Percentiles rank a stretch among this genome's conserved stretches.
phyloP scores from a whole-genome alignment of 768 basidiomycete species.

The Nidularia sp. region DNA sequence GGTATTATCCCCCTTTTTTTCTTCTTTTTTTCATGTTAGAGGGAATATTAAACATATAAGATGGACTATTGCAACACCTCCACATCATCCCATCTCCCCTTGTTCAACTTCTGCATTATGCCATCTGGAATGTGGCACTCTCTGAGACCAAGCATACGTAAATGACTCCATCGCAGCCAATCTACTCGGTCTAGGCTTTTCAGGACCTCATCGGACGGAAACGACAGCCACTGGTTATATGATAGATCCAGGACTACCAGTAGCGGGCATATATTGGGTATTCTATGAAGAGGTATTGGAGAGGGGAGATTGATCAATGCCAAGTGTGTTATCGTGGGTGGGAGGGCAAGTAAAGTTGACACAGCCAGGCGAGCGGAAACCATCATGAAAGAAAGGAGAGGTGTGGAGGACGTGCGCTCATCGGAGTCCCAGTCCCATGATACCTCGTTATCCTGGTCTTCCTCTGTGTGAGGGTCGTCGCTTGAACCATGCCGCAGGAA shows the following conservation, averaged over 20 bases:
- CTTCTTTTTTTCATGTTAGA: too few relatives aligned
- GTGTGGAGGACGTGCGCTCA: slow-evolving; percentile 24
- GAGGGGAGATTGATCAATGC: slow-evolving; percentile 49
- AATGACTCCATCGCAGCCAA: slow-evolving; percentile 52
- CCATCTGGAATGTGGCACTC: slow-evolving; percentile 42
- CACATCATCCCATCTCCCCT: slow-evolving; percentile 65
- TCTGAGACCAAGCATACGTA: slow-evolving; percentile 55
- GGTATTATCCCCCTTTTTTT: background rate
- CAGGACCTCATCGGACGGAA: slow-evolving; percentile 19
- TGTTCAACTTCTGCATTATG: slow-evolving; percentile 46
- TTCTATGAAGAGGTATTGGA: slow-evolving; percentile 47
- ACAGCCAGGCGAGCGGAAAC: slow-evolving; percentile 42
- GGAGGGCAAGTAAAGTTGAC: slow-evolving; percentile 45
- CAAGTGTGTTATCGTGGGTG: slow-evolving; percentile 61
- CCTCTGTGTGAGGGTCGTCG: background rate
- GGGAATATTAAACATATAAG: too few relatives aligned
- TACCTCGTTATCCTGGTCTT: slow-evolving; percentile 7
- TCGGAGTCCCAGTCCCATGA: slow-evolving; percentile 41
- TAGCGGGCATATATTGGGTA: slow-evolving; percentile 59
- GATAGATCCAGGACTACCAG: slow-evolving; percentile 64
- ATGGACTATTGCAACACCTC: slow-evolving; percentile 33
- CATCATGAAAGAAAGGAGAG: slow-evolving; percentile 46
- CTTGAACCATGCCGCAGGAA: slow-evolving; percentile 19
- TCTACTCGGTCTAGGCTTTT: slow-evolving; percentile 44
- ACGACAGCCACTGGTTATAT: slow-evolving; percentile 47